Evolutionary conservation across 768 basidiomycete species (phyloP).

Genomic region (Lentinula guzmanii): DNA sequence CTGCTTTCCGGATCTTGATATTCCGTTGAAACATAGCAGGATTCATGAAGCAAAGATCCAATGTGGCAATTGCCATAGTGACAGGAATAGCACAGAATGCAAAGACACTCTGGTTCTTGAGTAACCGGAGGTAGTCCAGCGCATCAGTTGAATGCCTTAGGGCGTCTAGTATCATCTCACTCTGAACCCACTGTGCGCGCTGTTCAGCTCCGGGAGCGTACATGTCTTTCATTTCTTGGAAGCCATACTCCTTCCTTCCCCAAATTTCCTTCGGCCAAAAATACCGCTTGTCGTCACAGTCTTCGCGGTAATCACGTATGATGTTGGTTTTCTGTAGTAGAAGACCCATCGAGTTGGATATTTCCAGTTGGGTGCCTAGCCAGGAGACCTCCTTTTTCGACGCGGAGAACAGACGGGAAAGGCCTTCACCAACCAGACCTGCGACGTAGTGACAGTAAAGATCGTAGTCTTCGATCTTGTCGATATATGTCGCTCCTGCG

Average conservation of each 20-base stretch:
- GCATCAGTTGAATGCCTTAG: conserved; percentile 71
- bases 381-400: conserved; percentile 76
- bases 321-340: conserved; percentile 98
- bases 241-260: conserved; percentile 50
- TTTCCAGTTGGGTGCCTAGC: conserved; percentile 75
- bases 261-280: conserved; percentile 98
- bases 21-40: conserved; percentile 77
- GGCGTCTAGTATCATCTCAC: conserved; percentile 69
- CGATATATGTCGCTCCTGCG: conserved; percentile 63
- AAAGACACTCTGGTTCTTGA: conserved; percentile 91
- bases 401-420: conserved; percentile 82
- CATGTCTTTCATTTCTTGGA: conserved; percentile 68
- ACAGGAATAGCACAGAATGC: conserved; percentile 94
- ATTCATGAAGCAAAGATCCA: conserved; percentile 93
- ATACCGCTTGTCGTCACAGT: conserved; percentile 73
- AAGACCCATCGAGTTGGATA: conserved; percentile 93
- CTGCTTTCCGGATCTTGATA: conserved; percentile 92
- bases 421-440: conserved; percentile 93
- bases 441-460: conserved; percentile 99
- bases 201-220: conserved; percentile 47
- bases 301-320: conserved; percentile 91
- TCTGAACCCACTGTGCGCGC: conserved; percentile 76
- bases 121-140: conserved; percentile 81
- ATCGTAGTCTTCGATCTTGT: conserved; percentile 82
- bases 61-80: conserved; percentile 93